Conservation (phyloP, 2,329 filamentous ascomycete species). For the Penicillium sp. region DNA sequence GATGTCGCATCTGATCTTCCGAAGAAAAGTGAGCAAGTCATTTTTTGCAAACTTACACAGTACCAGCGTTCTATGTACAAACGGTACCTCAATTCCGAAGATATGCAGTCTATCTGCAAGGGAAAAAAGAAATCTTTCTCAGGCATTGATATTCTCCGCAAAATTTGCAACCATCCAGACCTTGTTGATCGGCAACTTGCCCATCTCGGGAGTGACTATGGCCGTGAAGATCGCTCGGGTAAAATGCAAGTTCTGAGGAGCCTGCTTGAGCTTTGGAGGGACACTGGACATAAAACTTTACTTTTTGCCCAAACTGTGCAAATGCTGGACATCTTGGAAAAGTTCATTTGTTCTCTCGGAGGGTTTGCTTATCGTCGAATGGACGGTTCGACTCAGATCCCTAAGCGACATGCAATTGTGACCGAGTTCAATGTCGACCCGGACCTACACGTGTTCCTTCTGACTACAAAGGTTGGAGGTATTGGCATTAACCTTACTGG, state of each 20-base stretch:
- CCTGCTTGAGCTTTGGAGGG: conserved; percentile 83
- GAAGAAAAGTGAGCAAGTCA: conserved; percentile 91
- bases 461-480: conserved; percentile 94
- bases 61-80: conserved; percentile 79
- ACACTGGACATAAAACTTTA: conserved; percentile 88
- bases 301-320: conserved; percentile 91
- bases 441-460: conserved; percentile 79
- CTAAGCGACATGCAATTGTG: conserved; percentile 83
- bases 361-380: conserved; percentile 80
- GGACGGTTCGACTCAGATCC: conserved; percentile 90
- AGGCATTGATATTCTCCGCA: conserved; percentile 87
- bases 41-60: conserved; percentile 89
- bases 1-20: conserved; percentile 93
- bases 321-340: conserved; percentile 93
- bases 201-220: conserved; percentile 67
- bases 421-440: conserved; percentile 88
- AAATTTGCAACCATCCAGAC: conserved; percentile 98
- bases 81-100: conserved; percentile 75
- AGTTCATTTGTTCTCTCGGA: conserved; percentile 67
- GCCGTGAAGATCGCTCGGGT: conserved; percentile 74
- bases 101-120: conserved; percentile 79
- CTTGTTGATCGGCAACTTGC: conserved; percentile 67
- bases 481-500: conserved; percentile 93
- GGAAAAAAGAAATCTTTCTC: conserved; percentile 77
- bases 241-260: conserved; percentile 96